phyloP scores from a whole-genome alignment of 805 yeast species.

The Monosporozyma servazzii region DNA sequence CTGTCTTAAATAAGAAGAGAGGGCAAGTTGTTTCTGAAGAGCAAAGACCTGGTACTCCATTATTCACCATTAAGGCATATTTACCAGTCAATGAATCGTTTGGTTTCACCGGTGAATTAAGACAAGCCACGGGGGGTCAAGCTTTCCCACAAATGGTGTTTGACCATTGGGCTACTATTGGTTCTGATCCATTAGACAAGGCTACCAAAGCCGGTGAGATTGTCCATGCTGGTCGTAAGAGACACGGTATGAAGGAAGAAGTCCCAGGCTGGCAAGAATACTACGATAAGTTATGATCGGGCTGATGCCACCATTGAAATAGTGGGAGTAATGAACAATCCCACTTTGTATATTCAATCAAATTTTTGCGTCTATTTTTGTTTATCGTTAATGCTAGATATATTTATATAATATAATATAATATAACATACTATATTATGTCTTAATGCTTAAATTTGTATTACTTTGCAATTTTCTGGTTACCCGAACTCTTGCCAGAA shows the following conservation, averaged over 20 bases:
- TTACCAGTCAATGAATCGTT: constrained; percentile 99
- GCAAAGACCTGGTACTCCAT: constrained; percentile 99
- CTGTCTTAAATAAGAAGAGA: constrained; percentile 97
- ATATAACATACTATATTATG: too few relatives aligned
- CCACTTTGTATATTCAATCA: not conserved
- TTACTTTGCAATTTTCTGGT: not conserved
- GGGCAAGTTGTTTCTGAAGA: constrained; percentile 99
- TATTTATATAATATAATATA: not conserved
- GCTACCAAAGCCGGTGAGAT: constrained; percentile 58
- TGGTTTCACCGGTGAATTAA: constrained; percentile 99
- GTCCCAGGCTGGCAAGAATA: constrained; percentile 99
- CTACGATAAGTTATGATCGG: constrained; percentile 80
- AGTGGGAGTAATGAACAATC: not conserved
- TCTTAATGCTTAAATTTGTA: too few relatives aligned
- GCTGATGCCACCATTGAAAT: too few relatives aligned
- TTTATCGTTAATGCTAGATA: too few relatives aligned
- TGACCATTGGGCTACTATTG: constrained; percentile 93
- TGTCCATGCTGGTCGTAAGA: constrained; percentile 69
- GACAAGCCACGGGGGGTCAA: constrained; percentile 99
- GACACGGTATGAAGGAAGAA: constrained; percentile 92
- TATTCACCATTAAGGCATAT: constrained; percentile 99
- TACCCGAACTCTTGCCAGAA: not conserved
- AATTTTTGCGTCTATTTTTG: too few relatives aligned
- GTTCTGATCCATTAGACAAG: constrained; percentile 89
- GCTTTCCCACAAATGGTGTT: constrained; percentile 99